Evolutionary conservation across 2,329 filamentous ascomycete species (phyloP).

Genomic region (Dryadomyces quercus-mongolicae): DNA sequence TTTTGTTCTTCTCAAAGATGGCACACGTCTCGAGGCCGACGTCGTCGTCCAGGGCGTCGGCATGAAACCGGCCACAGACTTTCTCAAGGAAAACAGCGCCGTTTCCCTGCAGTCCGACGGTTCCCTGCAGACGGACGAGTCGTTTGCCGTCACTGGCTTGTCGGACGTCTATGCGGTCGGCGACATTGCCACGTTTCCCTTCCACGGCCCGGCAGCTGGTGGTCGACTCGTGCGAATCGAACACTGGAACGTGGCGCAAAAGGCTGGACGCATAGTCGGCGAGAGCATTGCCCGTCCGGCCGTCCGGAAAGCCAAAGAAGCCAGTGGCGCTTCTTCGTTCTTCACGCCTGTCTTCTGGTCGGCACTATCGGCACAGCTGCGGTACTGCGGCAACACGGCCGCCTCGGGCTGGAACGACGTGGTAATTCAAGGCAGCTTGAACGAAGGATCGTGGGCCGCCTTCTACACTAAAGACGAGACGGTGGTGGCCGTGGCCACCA

Average conservation of each 20-base stretch:
- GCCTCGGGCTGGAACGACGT: conserved; percentile 68
- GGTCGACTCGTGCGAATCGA: conserved; percentile 72
- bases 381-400: conserved; percentile 83
- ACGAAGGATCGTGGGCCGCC: conserved; percentile 71
- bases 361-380: conserved; percentile 73
- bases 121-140: conserved; percentile 70
- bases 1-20: conserved; percentile 71
- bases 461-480: conserved; percentile 82
- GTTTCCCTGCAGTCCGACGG: conserved; percentile 70
- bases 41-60: conserved; percentile 87
- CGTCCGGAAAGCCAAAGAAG: conserved; percentile 21
- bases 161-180: conserved; percentile 85
- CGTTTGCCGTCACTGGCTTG: conserved; percentile 63
- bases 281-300: conserved; percentile 50
- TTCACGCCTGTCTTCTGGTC: conserved; percentile 98
- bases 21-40: conserved; percentile 73
- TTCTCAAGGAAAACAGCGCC: conserved; percentile 58
- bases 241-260: conserved; percentile 98
- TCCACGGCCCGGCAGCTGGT: conserved; percentile 75
- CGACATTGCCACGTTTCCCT: conserved; percentile 91
- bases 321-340: conserved; percentile 32
- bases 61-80: conserved; percentile 75
- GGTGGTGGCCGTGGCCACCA: conserved; percentile 80
- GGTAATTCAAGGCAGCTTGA: conserved; percentile 63
- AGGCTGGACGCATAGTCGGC: conserved; percentile 72